Evolutionary conservation across 78 protist species (phyloP).

Genomic region (Dictyostelium firmibasis): DNA sequence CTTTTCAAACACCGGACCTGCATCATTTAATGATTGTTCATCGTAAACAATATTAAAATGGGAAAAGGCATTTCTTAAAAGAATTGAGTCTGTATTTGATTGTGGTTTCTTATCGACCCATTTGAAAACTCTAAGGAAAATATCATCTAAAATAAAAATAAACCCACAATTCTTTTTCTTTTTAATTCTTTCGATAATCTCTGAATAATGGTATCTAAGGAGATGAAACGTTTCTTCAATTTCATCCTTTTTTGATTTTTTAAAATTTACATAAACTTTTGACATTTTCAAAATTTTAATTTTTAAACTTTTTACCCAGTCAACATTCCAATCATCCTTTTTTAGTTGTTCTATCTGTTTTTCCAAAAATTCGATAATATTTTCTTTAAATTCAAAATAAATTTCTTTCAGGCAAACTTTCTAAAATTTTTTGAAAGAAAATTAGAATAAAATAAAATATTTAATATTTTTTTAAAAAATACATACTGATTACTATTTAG

Average conservation of each 20-base stretch:
- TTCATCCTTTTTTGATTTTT: background rate
- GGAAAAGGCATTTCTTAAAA: background rate
- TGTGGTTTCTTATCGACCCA: background rate
- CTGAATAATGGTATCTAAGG: background rate
- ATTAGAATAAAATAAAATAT: no score
- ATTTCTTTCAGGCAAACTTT: no score
- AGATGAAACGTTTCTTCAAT: no score
- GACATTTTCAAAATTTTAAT: background rate
- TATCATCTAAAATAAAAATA: background rate
- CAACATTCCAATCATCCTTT: background rate
- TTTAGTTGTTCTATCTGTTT: no score
- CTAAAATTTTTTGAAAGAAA: no score
- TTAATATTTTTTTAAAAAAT: no score
- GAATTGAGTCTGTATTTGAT: background rate
- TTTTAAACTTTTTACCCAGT: background rate
- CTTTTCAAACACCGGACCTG: background rate
- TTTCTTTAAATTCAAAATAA: no score
- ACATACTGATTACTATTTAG: no score
- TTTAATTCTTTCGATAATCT: background rate
- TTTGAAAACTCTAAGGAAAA: background rate
- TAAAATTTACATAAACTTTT: no score
- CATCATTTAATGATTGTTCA: background rate
- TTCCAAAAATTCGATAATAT: no score
- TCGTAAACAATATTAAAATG: background rate
- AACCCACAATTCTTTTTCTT: background rate